phyloP scores from a whole-genome alignment of 1,284 basidiomycete genomes.

The Prillingera fragicola region DNA sequence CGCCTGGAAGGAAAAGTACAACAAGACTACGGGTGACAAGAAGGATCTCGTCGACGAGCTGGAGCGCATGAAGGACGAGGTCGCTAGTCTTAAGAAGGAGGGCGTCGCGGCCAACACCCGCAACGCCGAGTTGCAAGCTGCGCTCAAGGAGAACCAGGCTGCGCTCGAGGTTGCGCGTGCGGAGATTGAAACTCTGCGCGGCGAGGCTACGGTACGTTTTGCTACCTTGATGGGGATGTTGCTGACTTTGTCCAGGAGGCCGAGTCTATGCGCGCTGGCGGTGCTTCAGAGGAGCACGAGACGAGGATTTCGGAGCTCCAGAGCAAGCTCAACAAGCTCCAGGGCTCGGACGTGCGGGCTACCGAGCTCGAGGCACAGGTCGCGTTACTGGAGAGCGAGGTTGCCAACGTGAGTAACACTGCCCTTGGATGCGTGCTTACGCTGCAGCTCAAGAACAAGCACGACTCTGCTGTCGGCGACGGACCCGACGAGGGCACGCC shows the following conservation, averaged over 20 bases:
- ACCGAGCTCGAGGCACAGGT: constrained; percentile 27
- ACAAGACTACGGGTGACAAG: constrained; percentile 71
- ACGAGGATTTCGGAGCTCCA: constrained; percentile 71
- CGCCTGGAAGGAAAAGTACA: constrained; percentile 59
- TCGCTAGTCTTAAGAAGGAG: constrained; percentile 58
- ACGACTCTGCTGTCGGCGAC: constrained; percentile 5
- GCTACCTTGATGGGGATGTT: neutral
- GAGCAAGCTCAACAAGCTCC: constrained; percentile 78
- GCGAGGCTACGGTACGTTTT: constrained; percentile 65
- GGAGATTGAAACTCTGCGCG: constrained; percentile 77
- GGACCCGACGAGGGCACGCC: neutral
- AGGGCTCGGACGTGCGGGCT: constrained; percentile 63
- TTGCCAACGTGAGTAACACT: constrained; percentile 24
- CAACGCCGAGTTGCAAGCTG: constrained; percentile 78
- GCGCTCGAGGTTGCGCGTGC: constrained; percentile 86
- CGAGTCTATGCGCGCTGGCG: constrained; percentile 41
- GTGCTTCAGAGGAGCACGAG: constrained; percentile 58
- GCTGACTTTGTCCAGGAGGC: constrained; percentile 40
- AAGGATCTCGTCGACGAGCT: constrained; percentile 65
- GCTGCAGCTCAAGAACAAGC: constrained; percentile 1
- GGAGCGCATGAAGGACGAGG: constrained; percentile 57
- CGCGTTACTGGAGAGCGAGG: constrained; percentile 28
- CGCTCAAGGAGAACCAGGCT: constrained; percentile 76
- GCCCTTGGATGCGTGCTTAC: neutral
- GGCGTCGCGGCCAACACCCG: constrained; percentile 61